Conservation (phyloP, 176 grass and related monocot genomes). For the Cenchrus fungigraminus region DNA sequence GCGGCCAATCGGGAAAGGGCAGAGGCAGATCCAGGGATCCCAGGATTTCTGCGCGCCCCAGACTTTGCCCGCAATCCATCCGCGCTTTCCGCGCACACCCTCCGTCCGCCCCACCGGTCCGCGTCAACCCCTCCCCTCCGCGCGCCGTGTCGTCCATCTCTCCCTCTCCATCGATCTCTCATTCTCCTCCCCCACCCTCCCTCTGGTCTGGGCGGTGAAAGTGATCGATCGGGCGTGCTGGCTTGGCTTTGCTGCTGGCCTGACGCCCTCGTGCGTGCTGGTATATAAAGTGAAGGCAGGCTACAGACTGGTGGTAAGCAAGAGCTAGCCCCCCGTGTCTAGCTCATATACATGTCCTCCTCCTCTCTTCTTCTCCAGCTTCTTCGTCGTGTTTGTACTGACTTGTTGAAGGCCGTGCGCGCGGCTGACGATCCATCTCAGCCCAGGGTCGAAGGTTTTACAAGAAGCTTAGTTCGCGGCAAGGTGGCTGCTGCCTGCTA, state of each 20-base stretch:
- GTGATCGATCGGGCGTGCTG: constrained; percentile 35
- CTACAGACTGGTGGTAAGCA: constrained; percentile 38
- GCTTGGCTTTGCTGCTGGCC: background rate
- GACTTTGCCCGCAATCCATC: constrained; percentile 97
- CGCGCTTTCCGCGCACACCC: constrained; percentile 46
- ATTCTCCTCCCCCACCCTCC: background rate
- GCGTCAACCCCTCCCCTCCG: background rate
- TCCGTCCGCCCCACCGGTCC: constrained; percentile 25
- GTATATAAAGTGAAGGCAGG: background rate
- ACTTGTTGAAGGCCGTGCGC: background rate
- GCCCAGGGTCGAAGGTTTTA: background rate
- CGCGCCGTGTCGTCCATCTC: constrained; percentile 10
- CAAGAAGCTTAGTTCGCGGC: background rate
- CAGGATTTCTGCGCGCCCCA: constrained; percentile 61
- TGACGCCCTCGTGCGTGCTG: background rate
- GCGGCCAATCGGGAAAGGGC: constrained; percentile 67
- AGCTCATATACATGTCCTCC: background rate
- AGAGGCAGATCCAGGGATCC: constrained; percentile 54
- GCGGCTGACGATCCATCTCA: background rate
- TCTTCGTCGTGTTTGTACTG: background rate
- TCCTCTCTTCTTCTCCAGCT: background rate
- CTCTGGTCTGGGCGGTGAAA: constrained; percentile 32
- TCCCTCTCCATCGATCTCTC: background rate
- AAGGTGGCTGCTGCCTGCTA: constrained; percentile 42
- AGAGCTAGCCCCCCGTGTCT: background rate